Percentiles rank a stretch among this genome's conserved stretches.
Evolutionary conservation across 352 stramenopile genomes (phyloP).

Genomic region (Phytophthora aleatoria): DNA sequence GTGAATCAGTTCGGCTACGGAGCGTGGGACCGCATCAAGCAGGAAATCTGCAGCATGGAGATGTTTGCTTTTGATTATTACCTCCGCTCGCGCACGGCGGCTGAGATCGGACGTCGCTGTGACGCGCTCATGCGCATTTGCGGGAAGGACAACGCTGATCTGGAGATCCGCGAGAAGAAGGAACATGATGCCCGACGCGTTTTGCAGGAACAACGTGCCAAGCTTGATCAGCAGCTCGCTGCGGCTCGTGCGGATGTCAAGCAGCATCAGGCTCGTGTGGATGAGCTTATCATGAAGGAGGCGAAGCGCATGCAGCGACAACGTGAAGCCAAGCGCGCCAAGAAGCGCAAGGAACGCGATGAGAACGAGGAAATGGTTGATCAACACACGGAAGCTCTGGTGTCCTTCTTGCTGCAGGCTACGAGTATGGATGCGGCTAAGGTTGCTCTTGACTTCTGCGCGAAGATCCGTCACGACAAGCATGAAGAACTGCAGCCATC

Average conservation of each 20-base stretch:
- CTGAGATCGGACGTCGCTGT: slow-evolving; percentile 96
- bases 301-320: slow-evolving; percentile 86
- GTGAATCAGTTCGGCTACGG: slow-evolving; percentile 98
- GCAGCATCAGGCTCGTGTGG: slow-evolving; percentile 75
- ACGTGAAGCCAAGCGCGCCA: slow-evolving; percentile 76
- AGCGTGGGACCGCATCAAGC: slow-evolving; percentile 96
- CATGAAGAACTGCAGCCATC: slow-evolving; percentile 55
- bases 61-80: slow-evolving; percentile 99
- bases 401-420: slow-evolving; percentile 55
- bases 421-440: slow-evolving; percentile 73
- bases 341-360: slow-evolving; percentile 79
- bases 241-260: slow-evolving; percentile 74
- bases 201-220: slow-evolving; percentile 70
- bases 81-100: slow-evolving; percentile 95
- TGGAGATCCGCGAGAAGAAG: slow-evolving; percentile 80
- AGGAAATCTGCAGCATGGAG: slow-evolving; percentile 93
- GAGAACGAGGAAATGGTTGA: slow-evolving; percentile 75
- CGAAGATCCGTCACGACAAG: slow-evolving; percentile 46
- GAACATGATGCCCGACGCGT: slow-evolving; percentile 66
- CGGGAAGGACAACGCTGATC: slow-evolving; percentile 92
- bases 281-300: slow-evolving; percentile 90
- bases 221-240: slow-evolving; percentile 68
- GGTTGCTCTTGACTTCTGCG: slow-evolving; percentile 71
- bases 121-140: slow-evolving; percentile 95
- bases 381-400: slow-evolving; percentile 56